Evolutionary conservation across 2,329 filamentous ascomycete genomes (phyloP).

Genomic region (Trichoderma lentiforme): DNA sequence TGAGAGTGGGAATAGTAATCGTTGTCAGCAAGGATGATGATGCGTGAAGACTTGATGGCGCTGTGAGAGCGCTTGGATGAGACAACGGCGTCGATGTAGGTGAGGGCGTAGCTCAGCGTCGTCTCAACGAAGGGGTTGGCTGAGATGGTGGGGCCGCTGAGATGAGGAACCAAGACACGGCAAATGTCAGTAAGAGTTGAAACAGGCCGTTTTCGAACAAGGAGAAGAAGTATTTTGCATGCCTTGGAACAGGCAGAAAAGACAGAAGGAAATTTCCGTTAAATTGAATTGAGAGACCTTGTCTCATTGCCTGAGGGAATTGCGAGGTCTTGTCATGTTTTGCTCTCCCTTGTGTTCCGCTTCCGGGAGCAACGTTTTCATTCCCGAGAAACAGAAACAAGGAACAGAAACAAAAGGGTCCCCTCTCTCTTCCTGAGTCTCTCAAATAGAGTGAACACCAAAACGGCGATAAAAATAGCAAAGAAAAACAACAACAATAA

Average conservation of each 20-base stretch:
- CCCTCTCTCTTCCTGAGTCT: not conserved
- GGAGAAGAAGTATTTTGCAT: not conserved
- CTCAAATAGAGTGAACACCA: not conserved
- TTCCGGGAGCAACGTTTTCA: not conserved
- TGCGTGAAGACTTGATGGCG: slow-evolving; percentile 63
- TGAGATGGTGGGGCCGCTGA: slow-evolving; percentile 45
- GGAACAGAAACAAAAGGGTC: not conserved
- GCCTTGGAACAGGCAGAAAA: not conserved
- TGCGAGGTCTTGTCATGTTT: not conserved
- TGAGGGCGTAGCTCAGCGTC: slow-evolving; percentile 80
- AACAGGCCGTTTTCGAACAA: not conserved
- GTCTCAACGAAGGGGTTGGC: slow-evolving; percentile 89
- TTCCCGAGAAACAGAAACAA: not conserved
- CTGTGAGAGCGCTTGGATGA: slow-evolving; percentile 34
- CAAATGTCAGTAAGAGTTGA: not conserved
- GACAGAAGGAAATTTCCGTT: not conserved
- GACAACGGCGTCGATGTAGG: slow-evolving; percentile 61
- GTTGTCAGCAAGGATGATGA: slow-evolving; percentile 90
- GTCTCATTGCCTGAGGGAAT: not conserved
- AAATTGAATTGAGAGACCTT: slow-evolving; percentile 7
- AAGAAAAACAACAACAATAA: not conserved
- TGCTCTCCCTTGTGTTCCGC: not conserved
- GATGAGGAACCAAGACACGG: not conserved
- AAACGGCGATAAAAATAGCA: not conserved
- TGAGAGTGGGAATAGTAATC: slow-evolving; percentile 82